Base-by-base conservation (phyloP, 805 yeast species). In the Isabelozyma gotoi region DNA sequence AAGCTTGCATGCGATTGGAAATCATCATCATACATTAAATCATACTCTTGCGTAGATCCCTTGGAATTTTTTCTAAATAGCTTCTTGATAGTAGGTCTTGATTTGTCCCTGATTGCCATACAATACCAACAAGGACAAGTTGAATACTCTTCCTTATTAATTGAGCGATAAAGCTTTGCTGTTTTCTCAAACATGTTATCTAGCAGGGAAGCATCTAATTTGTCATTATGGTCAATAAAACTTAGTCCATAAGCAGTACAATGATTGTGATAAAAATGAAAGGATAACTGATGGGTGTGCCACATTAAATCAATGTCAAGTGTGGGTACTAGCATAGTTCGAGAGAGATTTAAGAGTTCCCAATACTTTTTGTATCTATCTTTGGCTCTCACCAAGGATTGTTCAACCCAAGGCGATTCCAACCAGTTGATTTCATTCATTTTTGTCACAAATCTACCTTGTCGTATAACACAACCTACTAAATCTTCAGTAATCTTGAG, bases 251-350 rank as follows among this genome's bases (percentile, higher is more conserved):
- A 20, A 1, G 7, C 7, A 14, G 31, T 27, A 38, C 56, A 49
- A n/a, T 47, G 41, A 10, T 27, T 19, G 32, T 52, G 46, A 40
- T 60, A 58, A 21, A 40, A 33, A 32, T 38, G 38, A 41, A 47
- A 41, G 7, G 50, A 35, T 14, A 60, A 47, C 33, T 56, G 62
- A 39, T 61, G 63, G 2, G 66, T 61, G 33, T 54, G 62, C 66
- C 66, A 60, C 2, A 59, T 35, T 35, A 61, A 46, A 33, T 60
- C 63, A 19, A 61, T 59, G 34, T 61, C 65, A 36, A 61, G 45
- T 3, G 63, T 58, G 1, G 66, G 65, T 2, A 59, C 58, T 14
- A 51, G 38, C 42, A 31, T 7, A 39, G 47, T 36, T 2, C 34
- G 16, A 1, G 40, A 19, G 8, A 17, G 37, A 7, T 31, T 39